phyloP scores from a whole-genome alignment of 345 rosid species.

The Populus alba region DNA sequence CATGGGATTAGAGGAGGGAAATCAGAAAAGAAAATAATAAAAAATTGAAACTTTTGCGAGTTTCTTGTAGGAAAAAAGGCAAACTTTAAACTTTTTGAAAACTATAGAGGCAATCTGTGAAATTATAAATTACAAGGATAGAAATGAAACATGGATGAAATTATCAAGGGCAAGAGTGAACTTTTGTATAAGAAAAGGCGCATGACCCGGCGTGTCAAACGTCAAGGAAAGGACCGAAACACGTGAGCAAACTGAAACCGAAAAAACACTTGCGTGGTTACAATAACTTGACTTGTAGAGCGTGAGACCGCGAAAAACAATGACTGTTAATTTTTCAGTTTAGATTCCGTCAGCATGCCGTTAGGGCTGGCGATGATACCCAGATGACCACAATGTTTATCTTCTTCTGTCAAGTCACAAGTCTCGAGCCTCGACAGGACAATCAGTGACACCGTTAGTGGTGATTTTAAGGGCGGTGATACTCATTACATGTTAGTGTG shows the following conservation, averaged over 20 bases:
- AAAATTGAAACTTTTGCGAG: too few relatives aligned
- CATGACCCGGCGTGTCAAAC: constrained; percentile 29
- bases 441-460: constrained; percentile 7
- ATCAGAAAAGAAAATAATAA: too few relatives aligned
- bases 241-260: constrained; percentile 27
- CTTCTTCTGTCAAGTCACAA: neutral
- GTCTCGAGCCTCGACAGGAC: neutral
- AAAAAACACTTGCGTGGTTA: constrained; percentile 18
- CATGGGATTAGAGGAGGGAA: too few relatives aligned
- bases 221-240: constrained; percentile 26
- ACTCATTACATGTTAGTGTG: too few relatives aligned
- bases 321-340: constrained; percentile 8
- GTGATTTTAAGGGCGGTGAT: neutral
- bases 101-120: too few relatives aligned
- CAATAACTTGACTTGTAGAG: constrained; percentile 21
- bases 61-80: too few relatives aligned
- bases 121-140: too few relatives aligned
- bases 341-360: constrained; percentile 16
- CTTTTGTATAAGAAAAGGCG: neutral
- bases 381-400: neutral
- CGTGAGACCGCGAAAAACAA: constrained; percentile 17
- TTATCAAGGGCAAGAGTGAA: too few relatives aligned
- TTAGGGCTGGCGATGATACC: constrained; percentile 13
- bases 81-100: too few relatives aligned
- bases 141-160: too few relatives aligned